Evolutionary conservation across 768 basidiomycete species (phyloP).

Genomic region (Tricholoma furcatifolium): DNA sequence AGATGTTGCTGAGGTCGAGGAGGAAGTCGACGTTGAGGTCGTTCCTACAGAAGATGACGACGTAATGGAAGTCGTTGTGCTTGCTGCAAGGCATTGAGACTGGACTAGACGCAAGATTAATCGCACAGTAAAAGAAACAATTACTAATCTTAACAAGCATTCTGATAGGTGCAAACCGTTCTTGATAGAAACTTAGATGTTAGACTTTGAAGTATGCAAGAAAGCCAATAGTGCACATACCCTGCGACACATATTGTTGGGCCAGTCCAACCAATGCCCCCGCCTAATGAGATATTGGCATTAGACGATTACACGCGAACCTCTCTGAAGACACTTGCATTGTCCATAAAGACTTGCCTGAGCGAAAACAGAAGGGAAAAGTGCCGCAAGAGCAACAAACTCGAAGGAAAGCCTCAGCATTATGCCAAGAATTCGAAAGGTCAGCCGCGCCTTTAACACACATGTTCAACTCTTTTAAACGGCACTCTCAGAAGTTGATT

Average conservation of each 20-base stretch:
- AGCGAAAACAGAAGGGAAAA: no score
- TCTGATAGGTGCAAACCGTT: conserved; percentile 21
- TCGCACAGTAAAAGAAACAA: background rate
- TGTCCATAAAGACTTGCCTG: background rate
- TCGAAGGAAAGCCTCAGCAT: no score
- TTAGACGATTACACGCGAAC: background rate
- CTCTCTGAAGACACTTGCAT: background rate
- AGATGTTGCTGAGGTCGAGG: conserved; percentile 8
- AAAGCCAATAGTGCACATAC: conserved; percentile 15
- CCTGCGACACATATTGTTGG: conserved; percentile 39
- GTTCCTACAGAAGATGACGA: background rate
- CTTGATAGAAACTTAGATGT: conserved; percentile 4
- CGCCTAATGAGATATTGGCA: conserved; percentile 8
- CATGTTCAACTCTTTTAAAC: no score
- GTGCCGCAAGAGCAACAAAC: no score
- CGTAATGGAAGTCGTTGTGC: background rate
- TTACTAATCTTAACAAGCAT: conserved; percentile 25
- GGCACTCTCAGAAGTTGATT: no score
- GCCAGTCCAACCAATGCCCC: conserved; percentile 38
- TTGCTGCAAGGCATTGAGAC: conserved; percentile 37
- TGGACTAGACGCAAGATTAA: conserved; percentile 27
- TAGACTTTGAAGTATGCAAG: background rate
- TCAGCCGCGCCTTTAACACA: no score
- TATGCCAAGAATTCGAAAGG: no score
- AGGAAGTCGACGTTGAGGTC: conserved; percentile 6